Evolutionary conservation across 139 green algal genomes (phyloP), one percentile per base, ranked within the genome.

Genomic region (Coccomyxa sp.): DNA sequence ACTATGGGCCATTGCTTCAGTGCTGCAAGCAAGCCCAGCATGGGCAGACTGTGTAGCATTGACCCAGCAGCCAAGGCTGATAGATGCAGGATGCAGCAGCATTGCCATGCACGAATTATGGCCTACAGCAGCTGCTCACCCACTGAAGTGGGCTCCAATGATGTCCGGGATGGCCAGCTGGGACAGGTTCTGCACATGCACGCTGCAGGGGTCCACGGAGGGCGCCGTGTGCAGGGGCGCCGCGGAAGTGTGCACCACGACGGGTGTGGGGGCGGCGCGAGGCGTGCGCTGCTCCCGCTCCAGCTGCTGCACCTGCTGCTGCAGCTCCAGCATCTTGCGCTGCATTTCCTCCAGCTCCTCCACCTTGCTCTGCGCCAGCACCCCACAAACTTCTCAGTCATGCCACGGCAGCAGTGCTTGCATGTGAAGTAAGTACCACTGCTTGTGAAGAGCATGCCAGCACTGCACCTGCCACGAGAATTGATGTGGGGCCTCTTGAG

Each of bases 161-260:
- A 84, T 70, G 35, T 84, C 36, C 41, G 79, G 68, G 5, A 33
- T 81, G 33, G 74, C 80, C 34, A 39, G 36, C 8, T 77, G 80
- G 74, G 80, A 75, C 33, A 84, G 74, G 68, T 77, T 81, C 35
- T 81, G 80, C 6, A 84, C 80, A n/a, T 70, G 55, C 39, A 84
- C 74, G 35, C 37, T 77, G 7, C 58, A n/a, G 12, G 36, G 27
- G 35, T 84, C 80, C 27, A 27, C 55, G 8, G 70, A 2, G 2
- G 24, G 36, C 27, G 29, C 24, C 33, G 31, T 27, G 4, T 58
- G 7, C 33, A 55, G 24, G 2, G 75, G 54, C 24, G 29, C 55
- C 34, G 75, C 55, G 33, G 75, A 16, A 14, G 50, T 34, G n/a
- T 33, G 34, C 41, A 34, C 50, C 34, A 34, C 55, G 8, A 73